Evolutionary conservation across 768 basidiomycete species (phyloP).

Genomic region (Fomitopsis serialis): DNA sequence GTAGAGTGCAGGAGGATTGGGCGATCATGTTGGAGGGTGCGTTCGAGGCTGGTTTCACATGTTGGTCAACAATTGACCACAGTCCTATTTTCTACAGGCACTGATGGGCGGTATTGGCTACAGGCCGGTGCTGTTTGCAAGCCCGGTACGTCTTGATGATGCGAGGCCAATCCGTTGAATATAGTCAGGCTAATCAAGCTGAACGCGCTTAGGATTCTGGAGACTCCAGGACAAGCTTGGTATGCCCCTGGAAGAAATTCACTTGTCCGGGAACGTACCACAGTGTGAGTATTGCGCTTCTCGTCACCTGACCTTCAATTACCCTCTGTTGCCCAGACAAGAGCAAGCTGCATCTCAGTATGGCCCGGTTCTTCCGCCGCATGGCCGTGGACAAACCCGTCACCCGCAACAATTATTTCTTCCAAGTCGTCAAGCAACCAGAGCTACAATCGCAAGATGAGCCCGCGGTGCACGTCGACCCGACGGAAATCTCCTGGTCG

Average conservation of each 20-base stretch:
- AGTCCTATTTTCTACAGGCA: constrained; percentile 30
- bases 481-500: constrained; percentile 65
- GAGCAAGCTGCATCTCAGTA: constrained; percentile 56
- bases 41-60: not conserved
- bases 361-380: constrained; percentile 68
- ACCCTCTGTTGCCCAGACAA: constrained; percentile 19
- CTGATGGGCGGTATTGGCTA: constrained; percentile 68
- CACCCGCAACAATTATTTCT: constrained; percentile 61
- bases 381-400: constrained; percentile 65
- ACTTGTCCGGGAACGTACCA: constrained; percentile 64
- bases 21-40: constrained; percentile 13
- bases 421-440: constrained; percentile 35
- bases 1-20: constrained; percentile 18
- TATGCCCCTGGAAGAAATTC: constrained; percentile 65
- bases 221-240: constrained; percentile 74
- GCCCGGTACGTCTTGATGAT: constrained; percentile 42
- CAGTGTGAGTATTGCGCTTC: constrained; percentile 43
- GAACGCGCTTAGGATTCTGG: constrained; percentile 55
- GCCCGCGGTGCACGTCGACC: constrained; percentile 30
- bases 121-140: constrained; percentile 68
- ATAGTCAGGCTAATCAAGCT: not conserved
- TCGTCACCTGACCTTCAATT: not conserved
- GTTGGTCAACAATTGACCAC: not conserved
- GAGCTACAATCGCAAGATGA: constrained; percentile 5
- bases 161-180: no score